Conservation (phyloP, 345 rosid species). For the Bruguiera sexangula region DNA sequence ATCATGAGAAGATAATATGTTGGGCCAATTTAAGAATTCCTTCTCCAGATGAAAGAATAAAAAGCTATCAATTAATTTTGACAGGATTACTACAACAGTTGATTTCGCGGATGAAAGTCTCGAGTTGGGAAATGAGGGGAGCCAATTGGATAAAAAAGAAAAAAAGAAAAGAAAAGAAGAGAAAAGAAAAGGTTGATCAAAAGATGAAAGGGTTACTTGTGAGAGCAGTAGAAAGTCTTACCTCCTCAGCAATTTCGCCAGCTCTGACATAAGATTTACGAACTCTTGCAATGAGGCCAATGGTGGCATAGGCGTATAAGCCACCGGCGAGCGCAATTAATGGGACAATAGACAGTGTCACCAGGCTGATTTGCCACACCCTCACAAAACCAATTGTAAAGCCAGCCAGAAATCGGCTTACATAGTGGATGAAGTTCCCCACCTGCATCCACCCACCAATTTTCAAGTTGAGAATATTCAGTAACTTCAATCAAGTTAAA, state of each 20-base stretch:
- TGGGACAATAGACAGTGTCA: slow-evolving; percentile 90
- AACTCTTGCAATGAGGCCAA: slow-evolving; percentile 71
- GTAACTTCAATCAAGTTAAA: too few relatives aligned
- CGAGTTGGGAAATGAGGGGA: too few relatives aligned
- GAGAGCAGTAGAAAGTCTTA: slow-evolving; percentile 14
- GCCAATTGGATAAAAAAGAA: too few relatives aligned
- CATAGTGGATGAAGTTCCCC: slow-evolving; percentile 90
- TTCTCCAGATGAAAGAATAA: too few relatives aligned
- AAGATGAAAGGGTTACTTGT: too few relatives aligned
- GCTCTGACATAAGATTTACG: slow-evolving; percentile 89
- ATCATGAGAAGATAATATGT: too few relatives aligned
- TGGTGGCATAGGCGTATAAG: slow-evolving; percentile 72
- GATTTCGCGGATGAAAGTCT: too few relatives aligned
- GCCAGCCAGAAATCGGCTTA: slow-evolving; percentile 83
- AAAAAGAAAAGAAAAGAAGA: too few relatives aligned
- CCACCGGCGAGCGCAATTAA: slow-evolving; percentile 94
- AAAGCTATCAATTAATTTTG: too few relatives aligned
- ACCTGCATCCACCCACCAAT: slow-evolving; percentile 43
- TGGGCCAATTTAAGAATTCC: too few relatives aligned
- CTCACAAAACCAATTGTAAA: slow-evolving; percentile 79
- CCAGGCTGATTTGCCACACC: slow-evolving; percentile 95
- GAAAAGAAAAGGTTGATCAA: too few relatives aligned
- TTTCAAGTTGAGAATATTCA: neutral
- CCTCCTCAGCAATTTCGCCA: slow-evolving; percentile 98
- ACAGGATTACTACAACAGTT: too few relatives aligned